Evolutionary conservation across 306 rosid species (phyloP).

Genomic region (Argentina anserina): DNA sequence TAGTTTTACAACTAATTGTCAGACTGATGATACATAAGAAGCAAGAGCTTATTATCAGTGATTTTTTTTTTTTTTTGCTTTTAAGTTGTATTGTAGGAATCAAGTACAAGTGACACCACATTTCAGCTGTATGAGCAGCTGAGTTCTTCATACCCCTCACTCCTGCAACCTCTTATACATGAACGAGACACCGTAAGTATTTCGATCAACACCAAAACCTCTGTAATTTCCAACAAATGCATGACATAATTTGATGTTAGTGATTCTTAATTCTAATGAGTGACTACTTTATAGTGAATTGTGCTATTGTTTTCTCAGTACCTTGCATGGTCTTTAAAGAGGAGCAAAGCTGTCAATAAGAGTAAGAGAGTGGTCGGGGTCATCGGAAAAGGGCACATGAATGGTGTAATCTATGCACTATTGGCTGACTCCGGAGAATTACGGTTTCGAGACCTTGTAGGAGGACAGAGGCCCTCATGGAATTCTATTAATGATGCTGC

Average conservation of each 20-base stretch:
- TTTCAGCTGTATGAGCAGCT: constrained; percentile 81
- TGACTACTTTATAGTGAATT: not conserved
- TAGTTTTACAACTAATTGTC: not conserved
- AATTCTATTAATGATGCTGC: constrained; percentile 6
- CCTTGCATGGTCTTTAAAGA: constrained; percentile 86
- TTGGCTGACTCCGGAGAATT: constrained; percentile 60
- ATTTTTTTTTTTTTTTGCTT: not conserved
- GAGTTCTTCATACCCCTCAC: constrained; percentile 69
- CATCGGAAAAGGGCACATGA: constrained; percentile 90
- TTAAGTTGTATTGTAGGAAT: constrained; percentile 41
- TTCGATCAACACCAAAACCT: not conserved
- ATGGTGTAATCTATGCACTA: constrained; percentile 68
- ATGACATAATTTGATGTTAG: not conserved
- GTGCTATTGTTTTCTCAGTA: constrained; percentile 44
- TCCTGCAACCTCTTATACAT: constrained; percentile 78
- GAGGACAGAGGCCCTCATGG: constrained; percentile 42
- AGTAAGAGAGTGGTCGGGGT: constrained; percentile 85
- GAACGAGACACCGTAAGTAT: constrained; percentile 80
- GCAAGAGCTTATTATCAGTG: not conserved
- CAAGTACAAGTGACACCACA: constrained; percentile 41
- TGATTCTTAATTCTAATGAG: not conserved
- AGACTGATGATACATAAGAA: not conserved
- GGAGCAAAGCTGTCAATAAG: constrained; percentile 88
- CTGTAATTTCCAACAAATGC: not conserved
- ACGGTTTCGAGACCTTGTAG: constrained; percentile 70